Evolutionary conservation across 257 asterid species (phyloP).

Genomic region (Asclepias syriaca): DNA sequence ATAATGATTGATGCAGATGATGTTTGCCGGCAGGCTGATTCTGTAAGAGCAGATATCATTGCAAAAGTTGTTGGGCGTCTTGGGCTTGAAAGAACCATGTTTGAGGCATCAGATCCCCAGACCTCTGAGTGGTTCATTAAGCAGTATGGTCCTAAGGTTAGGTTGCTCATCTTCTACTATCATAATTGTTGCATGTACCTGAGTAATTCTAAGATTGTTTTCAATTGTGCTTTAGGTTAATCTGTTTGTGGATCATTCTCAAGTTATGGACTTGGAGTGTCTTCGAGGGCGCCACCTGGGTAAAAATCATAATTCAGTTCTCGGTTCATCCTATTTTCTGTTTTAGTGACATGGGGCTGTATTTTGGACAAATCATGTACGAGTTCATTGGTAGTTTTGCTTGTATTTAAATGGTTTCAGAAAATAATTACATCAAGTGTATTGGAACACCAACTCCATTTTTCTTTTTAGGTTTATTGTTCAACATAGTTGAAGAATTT

Average conservation of each 20-base stretch:
- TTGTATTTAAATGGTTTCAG: not conserved
- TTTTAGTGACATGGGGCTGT: slow-evolving; percentile 10
- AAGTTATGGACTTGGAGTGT: slow-evolving; percentile 89
- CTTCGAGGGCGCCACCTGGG: slow-evolving; percentile 85
- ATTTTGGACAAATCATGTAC: not conserved
- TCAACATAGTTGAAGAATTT: not conserved
- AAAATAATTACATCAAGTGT: not conserved
- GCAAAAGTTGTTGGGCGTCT: slow-evolving; percentile 77
- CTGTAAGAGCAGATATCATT: slow-evolving; percentile 72
- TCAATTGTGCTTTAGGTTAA: slow-evolving; percentile 54
- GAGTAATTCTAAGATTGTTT: not conserved
- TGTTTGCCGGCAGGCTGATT: slow-evolving; percentile 57
- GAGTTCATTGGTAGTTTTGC: not conserved
- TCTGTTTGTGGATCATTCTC: slow-evolving; percentile 87
- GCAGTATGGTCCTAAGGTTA: slow-evolving; percentile 85
- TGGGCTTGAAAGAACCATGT: slow-evolving; percentile 91
- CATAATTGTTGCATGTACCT: not conserved
- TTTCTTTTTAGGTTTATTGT: not conserved
- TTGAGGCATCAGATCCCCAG: slow-evolving; percentile 76
- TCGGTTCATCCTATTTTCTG: slow-evolving; percentile 60
- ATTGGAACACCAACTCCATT: not conserved
- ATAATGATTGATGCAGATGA: slow-evolving; percentile 90
- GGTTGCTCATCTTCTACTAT: not conserved
- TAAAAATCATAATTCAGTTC: slow-evolving; percentile 64
- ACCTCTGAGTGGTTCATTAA: slow-evolving; percentile 87